Evolutionary conservation across 1,284 basidiomycete genomes (phyloP), one percentile per base, ranked within the genome.

Genomic region (Exobasidium rhododendri): DNA sequence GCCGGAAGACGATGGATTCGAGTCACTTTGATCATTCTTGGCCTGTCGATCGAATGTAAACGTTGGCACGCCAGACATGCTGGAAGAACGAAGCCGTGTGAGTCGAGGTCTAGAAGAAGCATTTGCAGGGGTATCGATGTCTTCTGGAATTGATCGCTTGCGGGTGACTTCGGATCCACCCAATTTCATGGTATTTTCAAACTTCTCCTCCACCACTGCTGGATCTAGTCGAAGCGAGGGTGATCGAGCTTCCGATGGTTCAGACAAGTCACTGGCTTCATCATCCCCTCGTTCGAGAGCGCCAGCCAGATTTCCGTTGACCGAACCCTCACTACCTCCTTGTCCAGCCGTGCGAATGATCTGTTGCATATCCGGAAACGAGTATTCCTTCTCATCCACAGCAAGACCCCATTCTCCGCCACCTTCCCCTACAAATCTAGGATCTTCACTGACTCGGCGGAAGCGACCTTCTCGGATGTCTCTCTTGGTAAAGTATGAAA

Each of bases 401-500:
- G 61, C 50, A 11, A 74, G 62, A 46, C 69, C 71, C 72, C 72
- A 74, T 51, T 74, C 72, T n/a, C 72, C 72, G 35, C 72, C 72
- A 55, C 63, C 66, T 56, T 69, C 68, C 51, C 63, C 73, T 11
- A 69, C 69, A 58, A 79, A 74, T 30, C 74, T 64, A 5, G 77
- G 74, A 53, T 79, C 75, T 45, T 77, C 74, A 59, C 74, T 75
- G 44, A 79, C 74, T 10, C 76, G 63, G 6, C 71, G 67, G 35
- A 79, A 64, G 3, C 66, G 55, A 3, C 69, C 69, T 63, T 71
- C 69, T 28, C 73, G 68, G 0, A 78, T 60, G 56, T 79, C 77
- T 17, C 73, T 60, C 56, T 78, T 79, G 56, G 70, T 74, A 68
- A 66, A 79, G 63, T 79, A 79, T 17, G 74, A 77, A 50, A 79